phyloP scores from a whole-genome alignment of 352 stramenopile species.

The Globisporangium iwayamae region DNA sequence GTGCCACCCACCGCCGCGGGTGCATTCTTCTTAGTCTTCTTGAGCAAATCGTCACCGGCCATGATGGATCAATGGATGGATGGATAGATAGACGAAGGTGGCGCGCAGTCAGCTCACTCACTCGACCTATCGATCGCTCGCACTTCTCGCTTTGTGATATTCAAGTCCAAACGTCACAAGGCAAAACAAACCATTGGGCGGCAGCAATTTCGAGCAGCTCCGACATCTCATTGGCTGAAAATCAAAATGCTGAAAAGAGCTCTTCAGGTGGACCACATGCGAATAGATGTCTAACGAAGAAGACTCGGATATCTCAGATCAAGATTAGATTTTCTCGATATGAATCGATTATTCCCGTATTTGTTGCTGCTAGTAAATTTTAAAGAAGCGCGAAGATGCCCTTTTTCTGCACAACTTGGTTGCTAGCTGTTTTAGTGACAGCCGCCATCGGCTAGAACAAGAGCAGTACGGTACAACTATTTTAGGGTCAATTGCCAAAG shows the following conservation, averaged over 20 bases:
- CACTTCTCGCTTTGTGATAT: neutral
- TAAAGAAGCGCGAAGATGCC: no score
- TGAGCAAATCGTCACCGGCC: constrained; percentile 67
- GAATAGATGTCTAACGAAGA: neutral
- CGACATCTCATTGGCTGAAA: constrained; percentile 41
- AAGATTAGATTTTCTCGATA: no score
- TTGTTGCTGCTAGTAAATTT: no score
- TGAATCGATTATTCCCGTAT: no score
- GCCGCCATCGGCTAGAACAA: no score
- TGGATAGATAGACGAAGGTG: neutral
- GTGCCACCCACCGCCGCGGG: constrained; percentile 26
- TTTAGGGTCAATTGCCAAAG: neutral
- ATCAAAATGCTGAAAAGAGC: neutral
- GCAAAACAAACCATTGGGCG: constrained; percentile 26
- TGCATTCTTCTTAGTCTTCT: constrained; percentile 38
- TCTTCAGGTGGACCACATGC: constrained; percentile 3
- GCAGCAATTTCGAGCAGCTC: constrained; percentile 12
- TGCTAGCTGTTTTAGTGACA: no score
- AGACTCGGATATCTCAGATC: no score
- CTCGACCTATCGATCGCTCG: constrained; percentile 1
- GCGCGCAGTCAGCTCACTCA: neutral
- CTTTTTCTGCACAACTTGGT: no score
- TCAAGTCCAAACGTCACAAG: constrained; percentile 14
- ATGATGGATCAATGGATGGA: constrained; percentile 21
- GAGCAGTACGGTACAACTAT: neutral